Conservation (phyloP, 352 stramenopile genomes). For the Globisporangium nodosum region DNA sequence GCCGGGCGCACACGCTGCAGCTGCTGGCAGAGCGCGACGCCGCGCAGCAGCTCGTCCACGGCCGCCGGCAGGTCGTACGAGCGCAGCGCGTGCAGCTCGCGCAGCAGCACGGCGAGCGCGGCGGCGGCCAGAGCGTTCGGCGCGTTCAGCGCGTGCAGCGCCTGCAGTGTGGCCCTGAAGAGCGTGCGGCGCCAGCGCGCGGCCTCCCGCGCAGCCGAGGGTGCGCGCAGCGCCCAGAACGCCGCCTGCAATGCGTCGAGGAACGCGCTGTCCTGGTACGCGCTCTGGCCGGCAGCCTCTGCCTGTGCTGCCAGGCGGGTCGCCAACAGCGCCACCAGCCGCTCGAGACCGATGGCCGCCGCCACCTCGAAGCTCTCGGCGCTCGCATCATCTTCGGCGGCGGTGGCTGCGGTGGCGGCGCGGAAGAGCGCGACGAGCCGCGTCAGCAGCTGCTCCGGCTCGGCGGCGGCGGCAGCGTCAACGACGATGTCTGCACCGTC, state of each 20-base stretch:
- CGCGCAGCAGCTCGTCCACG: slow-evolving; percentile 30
- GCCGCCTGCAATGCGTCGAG: slow-evolving; percentile 24
- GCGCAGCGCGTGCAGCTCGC: slow-evolving; percentile 32
- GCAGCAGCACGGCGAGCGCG: slow-evolving; percentile 20
- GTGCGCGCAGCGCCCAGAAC: slow-evolving; percentile 28
- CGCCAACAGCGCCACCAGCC: slow-evolving; percentile 19
- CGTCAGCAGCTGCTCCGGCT: slow-evolving; percentile 9
- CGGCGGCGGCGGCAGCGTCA: neutral
- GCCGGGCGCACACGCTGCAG: slow-evolving; percentile 11
- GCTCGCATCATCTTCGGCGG: neutral
- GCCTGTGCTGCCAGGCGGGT: slow-evolving; percentile 15
- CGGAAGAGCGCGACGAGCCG: slow-evolving; percentile 26
- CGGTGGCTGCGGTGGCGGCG: slow-evolving; percentile 3
- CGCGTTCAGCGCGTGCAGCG: slow-evolving; percentile 24
- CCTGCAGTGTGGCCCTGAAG: slow-evolving; percentile 20
- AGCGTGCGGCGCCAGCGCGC: slow-evolving; percentile 20
- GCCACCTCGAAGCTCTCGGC: slow-evolving; percentile 13
- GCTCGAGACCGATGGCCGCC: slow-evolving; percentile 16
- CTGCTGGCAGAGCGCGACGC: slow-evolving; percentile 20
- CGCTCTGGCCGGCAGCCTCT: slow-evolving; percentile 19
- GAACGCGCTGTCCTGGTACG: slow-evolving; percentile 27
- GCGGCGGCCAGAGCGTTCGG: slow-evolving; percentile 15
- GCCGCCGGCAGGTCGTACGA: slow-evolving; percentile 19
- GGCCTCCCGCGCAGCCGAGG: slow-evolving; percentile 10
- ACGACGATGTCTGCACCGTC: neutral